These are phyloP conservation scores for Chimonanthus salicifolius DNA, from an alignment of 164 flowering plant species.

Conservation along the genomic window DNA sequence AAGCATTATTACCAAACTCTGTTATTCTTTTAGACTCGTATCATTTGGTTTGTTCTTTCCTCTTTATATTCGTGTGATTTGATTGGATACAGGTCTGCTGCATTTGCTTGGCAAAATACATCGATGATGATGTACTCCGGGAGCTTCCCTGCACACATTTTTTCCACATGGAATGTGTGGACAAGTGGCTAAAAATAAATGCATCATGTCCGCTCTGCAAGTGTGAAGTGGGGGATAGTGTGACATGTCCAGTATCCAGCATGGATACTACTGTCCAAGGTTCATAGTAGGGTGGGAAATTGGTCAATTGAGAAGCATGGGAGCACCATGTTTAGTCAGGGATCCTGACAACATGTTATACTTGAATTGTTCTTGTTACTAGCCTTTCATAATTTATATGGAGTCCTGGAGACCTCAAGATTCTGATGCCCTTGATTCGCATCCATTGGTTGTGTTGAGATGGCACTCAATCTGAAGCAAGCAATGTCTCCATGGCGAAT, in stretches of 20 bases:
- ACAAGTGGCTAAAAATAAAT: slow-evolving; percentile 68
- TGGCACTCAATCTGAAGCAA: neutral
- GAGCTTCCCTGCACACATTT: slow-evolving; percentile 69
- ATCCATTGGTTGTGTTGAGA: neutral
- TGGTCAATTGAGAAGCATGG: slow-evolving; percentile 10
- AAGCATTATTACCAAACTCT: neutral
- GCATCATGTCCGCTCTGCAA: slow-evolving; percentile 73
- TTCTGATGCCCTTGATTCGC: neutral
- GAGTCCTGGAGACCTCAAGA: neutral
- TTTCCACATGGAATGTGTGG: slow-evolving; percentile 63
- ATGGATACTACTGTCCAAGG: neutral
- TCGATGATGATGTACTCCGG: slow-evolving; percentile 53
- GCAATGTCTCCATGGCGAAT: neutral
- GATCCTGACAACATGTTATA: neutral
- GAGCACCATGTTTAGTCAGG: slow-evolving; percentile 7
- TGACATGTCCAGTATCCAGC: slow-evolving; percentile 12
- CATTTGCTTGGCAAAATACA: slow-evolving; percentile 64
- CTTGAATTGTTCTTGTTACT: neutral
- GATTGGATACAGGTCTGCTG: slow-evolving; percentile 48
- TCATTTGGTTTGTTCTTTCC: neutral
- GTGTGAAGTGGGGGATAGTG: slow-evolving; percentile 36
- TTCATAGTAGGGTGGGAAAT: slow-evolving; percentile 7
- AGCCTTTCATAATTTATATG: neutral
- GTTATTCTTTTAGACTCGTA: too few species aligned
- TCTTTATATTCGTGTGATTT: neutral